Base-by-base conservation (phyloP, 305 asterid species). In the Nicotiana rustica region DNA sequence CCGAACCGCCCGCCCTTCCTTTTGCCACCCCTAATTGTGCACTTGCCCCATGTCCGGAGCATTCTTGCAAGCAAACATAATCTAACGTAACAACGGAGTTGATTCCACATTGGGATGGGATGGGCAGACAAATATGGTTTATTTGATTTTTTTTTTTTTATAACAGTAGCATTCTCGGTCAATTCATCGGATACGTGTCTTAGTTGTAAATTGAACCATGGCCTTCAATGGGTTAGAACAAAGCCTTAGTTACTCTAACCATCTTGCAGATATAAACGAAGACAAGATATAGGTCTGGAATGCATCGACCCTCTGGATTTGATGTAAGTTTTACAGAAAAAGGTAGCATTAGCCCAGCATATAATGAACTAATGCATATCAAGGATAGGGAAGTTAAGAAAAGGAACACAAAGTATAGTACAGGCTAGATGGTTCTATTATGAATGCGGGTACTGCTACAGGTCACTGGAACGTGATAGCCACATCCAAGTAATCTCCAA, bases 381-480 rank as follows among this genome's bases (percentile, higher is more conserved):
- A 56, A 56, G 7, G 61, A 56, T 15, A 13, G 4, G 47, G 47
- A 73, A 44, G 62, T 35, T 7, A 41, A 41, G 2, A 18, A 44
- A 44, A 67, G 47, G n/a, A 12, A 19, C 38, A 73, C 62, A 41
- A 44, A 55, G 56, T 44, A 71, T n/a, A 38, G 36, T 70, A 70
- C 33, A n/a, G 9, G 61, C 13, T 17, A 17, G 49, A 69, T 6
- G 17, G 15, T n/a, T 71, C 29, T 57, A 71, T 71, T 71, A 18
- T 21, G 2, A 17, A 2, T 65, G 49, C 78, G 55, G 78, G 65
- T 81, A 83, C 90, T 90, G 89, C 8, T 44, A 49, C 15, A 64
- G 44, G 64, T 75, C 44, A 75, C 21, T 49, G 79, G 79, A 75
- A 75, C 64, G 55, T 10, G 79, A 75, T 75, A 21, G 79, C 79